These are phyloP conservation scores for Aurinia saxatilis DNA, from an alignment of 345 rosid species.

Conservation along the genomic window DNA sequence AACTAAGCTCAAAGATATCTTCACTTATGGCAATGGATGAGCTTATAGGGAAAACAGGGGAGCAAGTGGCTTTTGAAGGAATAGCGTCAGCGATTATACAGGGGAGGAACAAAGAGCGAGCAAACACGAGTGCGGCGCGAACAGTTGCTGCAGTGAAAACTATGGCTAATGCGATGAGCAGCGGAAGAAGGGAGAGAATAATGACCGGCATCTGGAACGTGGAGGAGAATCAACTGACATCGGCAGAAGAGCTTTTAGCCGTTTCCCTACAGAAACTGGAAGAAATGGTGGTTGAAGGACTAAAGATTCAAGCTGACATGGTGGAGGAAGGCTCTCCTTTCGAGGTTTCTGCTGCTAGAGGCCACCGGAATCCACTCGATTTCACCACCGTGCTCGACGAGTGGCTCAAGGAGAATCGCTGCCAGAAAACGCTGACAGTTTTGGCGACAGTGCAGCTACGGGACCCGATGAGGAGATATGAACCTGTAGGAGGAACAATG, in stretches of 20 bases:
- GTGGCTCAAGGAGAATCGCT: constrained; percentile 44
- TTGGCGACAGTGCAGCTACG: constrained; percentile 58
- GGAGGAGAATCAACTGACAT: constrained; percentile 47
- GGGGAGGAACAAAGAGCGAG: constrained; percentile 86
- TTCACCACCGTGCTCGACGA: constrained; percentile 62
- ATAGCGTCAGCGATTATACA: constrained; percentile 92
- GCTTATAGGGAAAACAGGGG: constrained; percentile 83
- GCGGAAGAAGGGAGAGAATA: constrained; percentile 80
- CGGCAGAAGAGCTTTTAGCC: constrained; percentile 63
- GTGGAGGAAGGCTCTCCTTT: constrained; percentile 80
- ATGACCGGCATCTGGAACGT: constrained; percentile 79
- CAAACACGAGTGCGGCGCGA: constrained; percentile 81
- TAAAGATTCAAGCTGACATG: constrained; percentile 83
- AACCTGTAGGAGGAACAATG: constrained; percentile 76
- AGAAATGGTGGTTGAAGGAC: constrained; percentile 68
- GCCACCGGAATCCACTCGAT: constrained; percentile 41
- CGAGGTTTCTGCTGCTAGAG: constrained; percentile 51
- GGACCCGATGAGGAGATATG: constrained; percentile 83
- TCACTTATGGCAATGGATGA: constrained; percentile 74
- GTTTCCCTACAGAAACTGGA: constrained; percentile 77
- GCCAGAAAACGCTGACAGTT: constrained; percentile 34
- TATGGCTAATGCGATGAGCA: constrained; percentile 57
- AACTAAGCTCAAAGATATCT: constrained; percentile 49
- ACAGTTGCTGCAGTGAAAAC: constrained; percentile 71
- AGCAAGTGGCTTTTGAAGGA: constrained; percentile 95